These are phyloP conservation scores for Cruciata laevipes DNA, from an alignment of 257 asterid species.

Conservation along the genomic window DNA sequence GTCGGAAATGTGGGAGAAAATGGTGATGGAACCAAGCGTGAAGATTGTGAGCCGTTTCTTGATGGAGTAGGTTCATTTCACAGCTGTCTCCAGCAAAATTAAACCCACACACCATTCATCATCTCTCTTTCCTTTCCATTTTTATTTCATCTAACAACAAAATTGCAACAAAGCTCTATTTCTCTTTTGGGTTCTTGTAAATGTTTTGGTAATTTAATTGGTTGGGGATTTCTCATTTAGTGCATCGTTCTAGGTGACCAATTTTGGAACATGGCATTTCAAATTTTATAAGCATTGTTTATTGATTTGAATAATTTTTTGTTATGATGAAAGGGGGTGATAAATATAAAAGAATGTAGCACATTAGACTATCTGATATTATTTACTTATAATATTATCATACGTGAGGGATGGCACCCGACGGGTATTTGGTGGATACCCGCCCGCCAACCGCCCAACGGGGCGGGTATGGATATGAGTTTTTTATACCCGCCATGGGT, in stretches of 20 bases:
- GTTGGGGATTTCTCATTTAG: neutral
- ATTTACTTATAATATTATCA: too few species aligned
- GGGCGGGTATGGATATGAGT: too few species aligned
- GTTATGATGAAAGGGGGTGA: too few species aligned
- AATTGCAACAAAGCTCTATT: neutral
- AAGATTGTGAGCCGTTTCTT: constrained; percentile 78
- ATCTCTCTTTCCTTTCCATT: constrained; percentile 17
- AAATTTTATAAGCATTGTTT: too few species aligned
- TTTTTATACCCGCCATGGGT: too few species aligned
- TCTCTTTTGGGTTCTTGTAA: constrained; percentile 2
- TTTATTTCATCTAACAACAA: neutral
- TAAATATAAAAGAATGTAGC: too few species aligned
- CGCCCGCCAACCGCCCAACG: too few species aligned
- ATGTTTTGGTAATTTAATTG: neutral
- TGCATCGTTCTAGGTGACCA: constrained; percentile 6
- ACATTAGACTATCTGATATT: too few species aligned
- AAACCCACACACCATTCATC: constrained; percentile 22
- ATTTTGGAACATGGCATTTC: constrained; percentile 22
- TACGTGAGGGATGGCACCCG: too few species aligned
- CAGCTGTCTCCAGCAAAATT: constrained; percentile 50
- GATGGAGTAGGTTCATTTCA: constrained; percentile 60
- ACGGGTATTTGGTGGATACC: too few species aligned
- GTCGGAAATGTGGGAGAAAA: constrained; percentile 56
- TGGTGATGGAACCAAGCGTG: constrained; percentile 70
- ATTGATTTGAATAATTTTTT: too few species aligned